Evolutionary conservation across 768 basidiomycete genomes (phyloP).

Genomic region (Dacryopinax primogenitus): DNA sequence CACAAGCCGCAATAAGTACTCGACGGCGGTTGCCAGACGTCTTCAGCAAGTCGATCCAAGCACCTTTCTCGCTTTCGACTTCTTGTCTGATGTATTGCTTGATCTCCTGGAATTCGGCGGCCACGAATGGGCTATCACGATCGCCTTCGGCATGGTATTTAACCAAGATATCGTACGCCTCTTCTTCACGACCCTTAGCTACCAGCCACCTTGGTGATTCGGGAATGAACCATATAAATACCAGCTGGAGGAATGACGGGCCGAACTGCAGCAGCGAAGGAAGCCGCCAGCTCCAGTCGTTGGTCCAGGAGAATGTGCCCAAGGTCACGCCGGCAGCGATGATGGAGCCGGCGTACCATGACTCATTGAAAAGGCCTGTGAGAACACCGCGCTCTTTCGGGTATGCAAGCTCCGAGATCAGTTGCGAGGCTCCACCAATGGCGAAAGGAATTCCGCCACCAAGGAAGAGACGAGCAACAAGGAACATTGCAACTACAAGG

Average conservation of each 20-base stretch:
- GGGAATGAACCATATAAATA: conserved; percentile 23
- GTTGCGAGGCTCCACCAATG: conserved; percentile 11
- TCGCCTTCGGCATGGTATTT: conserved; percentile 24
- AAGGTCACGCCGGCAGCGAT: conserved; percentile 22
- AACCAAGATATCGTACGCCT: conserved; percentile 23
- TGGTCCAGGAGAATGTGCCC: conserved; percentile 1
- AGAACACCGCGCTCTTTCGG: conserved; percentile 14
- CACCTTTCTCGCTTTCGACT: conserved; percentile 34
- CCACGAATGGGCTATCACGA: conserved; percentile 38
- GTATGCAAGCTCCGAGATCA: conserved; percentile 14
- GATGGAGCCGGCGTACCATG: conserved; percentile 13
- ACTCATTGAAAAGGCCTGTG: conserved; percentile 14
- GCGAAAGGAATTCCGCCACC: conserved; percentile 12
- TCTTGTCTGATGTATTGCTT: conserved; percentile 43
- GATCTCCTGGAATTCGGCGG: conserved; percentile 46
- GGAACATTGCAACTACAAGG: not conserved
- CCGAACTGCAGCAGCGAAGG: conserved; percentile 18
- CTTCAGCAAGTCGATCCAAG: conserved; percentile 36
- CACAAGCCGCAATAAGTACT: conserved; percentile 29
- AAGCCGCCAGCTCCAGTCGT: conserved; percentile 21
- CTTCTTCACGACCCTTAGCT: conserved; percentile 22
- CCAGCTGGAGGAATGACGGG: conserved; percentile 17
- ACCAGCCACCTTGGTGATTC: conserved; percentile 28
- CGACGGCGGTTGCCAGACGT: conserved; percentile 42
- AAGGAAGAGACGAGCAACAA: conserved; percentile 10